Evolutionary conservation across 1,284 basidiomycete genomes (phyloP), one percentile per base, ranked within the genome.

Genomic region (Waitea zeae): DNA sequence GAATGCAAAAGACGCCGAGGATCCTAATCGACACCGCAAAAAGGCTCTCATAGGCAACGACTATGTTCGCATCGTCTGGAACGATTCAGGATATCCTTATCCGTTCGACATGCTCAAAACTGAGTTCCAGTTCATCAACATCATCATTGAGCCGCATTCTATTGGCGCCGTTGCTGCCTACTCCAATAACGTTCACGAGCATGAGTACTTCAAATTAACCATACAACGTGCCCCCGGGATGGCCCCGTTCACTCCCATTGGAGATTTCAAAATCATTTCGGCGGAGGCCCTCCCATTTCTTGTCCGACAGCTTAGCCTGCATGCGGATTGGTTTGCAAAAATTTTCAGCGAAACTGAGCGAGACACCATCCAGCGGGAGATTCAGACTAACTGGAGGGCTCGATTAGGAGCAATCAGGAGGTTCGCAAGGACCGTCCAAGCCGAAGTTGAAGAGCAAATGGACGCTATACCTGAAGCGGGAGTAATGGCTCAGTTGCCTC

Each of bases 81-180:
- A 99, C 58, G 95, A 96, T 50, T 87, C 84, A 7, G 90, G 89
- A 13, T 49, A 56, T 20, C 74, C 80, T 3, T 98, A 96, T 54
- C 66, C 61, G 36, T 97, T 97, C 49, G 86, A 93, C 53, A 97
- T 92, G 15, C 63, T 96, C 41, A 58, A 70, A 17, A 95, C 92
- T 1, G 76, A 88, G 48, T 99, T 96, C 66, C 93, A 97, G 54
- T 96, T 93, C 51, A 76, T 97, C 51, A 98, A 97, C 54, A 89
- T 99, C 47, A 79, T 98, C 47, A 83, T 99, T 46, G 86, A 93
- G 46, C 87, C 90, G 2, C 88, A 95, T 50, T 90, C 89, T 9
- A 62, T 77, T 30, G 84, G 84, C 28, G 69, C 81, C 22, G 77
- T 86, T 36, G 72, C 80, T 4, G 80, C 82, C 13, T 80, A 79